Conservation (phyloP, 176 grass and related monocot species). For the Cocos nucifera region DNA sequence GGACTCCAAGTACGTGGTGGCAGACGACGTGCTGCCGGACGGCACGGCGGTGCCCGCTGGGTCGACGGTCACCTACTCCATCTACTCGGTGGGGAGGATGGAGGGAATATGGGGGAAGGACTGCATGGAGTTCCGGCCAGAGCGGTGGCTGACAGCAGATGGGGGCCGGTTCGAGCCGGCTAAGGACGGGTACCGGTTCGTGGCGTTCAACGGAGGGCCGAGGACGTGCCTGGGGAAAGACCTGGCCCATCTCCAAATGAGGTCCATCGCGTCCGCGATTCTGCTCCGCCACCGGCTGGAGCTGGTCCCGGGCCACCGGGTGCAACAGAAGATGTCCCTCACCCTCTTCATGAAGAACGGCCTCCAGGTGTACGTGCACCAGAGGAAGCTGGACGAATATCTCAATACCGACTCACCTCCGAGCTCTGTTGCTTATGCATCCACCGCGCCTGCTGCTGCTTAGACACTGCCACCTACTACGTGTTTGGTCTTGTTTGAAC, state of each 20-base stretch:
- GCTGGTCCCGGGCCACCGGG: slow-evolving; percentile 64
- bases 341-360: slow-evolving; percentile 98
- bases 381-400: slow-evolving; percentile 38
- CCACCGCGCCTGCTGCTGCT: slow-evolving; percentile 49
- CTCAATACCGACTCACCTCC: background rate
- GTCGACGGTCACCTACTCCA: slow-evolving; percentile 88
- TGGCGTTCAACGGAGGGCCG: slow-evolving; percentile 88
- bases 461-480: background rate
- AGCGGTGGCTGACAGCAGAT: slow-evolving; percentile 70
- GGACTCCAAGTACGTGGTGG: slow-evolving; percentile 85
- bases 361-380: slow-evolving; percentile 56
- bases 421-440: background rate
- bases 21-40: slow-evolving; percentile 77
- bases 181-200: slow-evolving; percentile 82
- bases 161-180: slow-evolving; percentile 54
- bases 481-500: too few relatives aligned
- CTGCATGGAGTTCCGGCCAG: slow-evolving; percentile 73
- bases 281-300: slow-evolving; percentile 72
- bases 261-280: slow-evolving; percentile 84
- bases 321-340: slow-evolving; percentile 98
- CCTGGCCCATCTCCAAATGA: slow-evolving; percentile 94
- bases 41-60: slow-evolving; percentile 71
- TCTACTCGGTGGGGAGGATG: slow-evolving; percentile 88
- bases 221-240: slow-evolving; percentile 93
- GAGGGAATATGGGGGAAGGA: slow-evolving; percentile 89